Base-by-base conservation (phyloP, 1,284 basidiomycete species). In the Trametes pubescens region DNA sequence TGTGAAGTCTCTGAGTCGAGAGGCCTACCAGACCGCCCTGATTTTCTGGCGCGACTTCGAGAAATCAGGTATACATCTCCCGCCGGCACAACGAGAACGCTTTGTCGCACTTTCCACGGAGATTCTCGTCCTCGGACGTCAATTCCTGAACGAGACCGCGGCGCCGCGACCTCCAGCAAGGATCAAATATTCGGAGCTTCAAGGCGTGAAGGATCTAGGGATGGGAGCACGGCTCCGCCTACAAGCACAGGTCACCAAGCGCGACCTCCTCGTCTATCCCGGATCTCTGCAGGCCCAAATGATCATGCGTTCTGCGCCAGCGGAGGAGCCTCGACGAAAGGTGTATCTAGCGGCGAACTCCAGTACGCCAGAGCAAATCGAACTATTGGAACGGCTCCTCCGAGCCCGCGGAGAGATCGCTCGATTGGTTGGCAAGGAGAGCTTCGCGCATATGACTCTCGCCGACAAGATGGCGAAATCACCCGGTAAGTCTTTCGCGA, bases 21-120 rank as follows among this genome's bases (percentile, higher is more conserved):
- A 93, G 72, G 91, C 89, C 13, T 80, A 86, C 57, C 90, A 93
- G 73, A 95, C 98, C 2, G 96, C 97, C 21, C 82, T 93, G 24
- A 96, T 97, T 66, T 99, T 99, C 78, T 90, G 95, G 84, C 87
- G 92, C 55, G 98, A 99, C 81, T 99, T 99, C 79, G 95, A 98
- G 75, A 97, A 96, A 77, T 98, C 95, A 8, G 97, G 95, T 0
- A 98, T 99, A 69, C 87, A 97, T 75, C 84, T 99, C 5, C 92
- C 95, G 9, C 87, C 91, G 0, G 81, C 82, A 2, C 84, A 94
- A 69, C 86, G 97, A 29, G 83, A 88, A 46, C 87, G 86, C 56
- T 98, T 99, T 69, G 96, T 99, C 14, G 85, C 90, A 4, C 82
- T 99, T 13, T 96, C 94, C n/a, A 94, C 96, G 37, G 91, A 94